phyloP scores from a whole-genome alignment of 2,329 filamentous ascomycete species.

The Diaporthe sp. region DNA sequence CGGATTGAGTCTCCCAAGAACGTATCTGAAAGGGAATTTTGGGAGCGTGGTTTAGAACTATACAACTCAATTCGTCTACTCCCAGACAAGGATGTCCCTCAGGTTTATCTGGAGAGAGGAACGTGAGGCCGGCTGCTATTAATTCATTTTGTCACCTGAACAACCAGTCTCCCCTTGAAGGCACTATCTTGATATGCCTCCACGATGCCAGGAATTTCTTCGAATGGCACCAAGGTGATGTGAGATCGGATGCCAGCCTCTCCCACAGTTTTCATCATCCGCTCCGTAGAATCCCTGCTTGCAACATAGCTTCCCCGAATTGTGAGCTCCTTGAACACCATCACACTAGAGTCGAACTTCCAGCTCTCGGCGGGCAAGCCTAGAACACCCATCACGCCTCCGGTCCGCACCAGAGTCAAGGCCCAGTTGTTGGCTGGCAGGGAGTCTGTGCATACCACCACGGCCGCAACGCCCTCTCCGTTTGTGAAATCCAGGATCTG shows the following conservation, averaged over 20 bases:
- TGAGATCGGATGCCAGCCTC: background rate
- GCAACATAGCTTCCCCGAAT: constrained; percentile 17
- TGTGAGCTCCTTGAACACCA: constrained; percentile 21
- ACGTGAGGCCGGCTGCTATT: too few relatives aligned
- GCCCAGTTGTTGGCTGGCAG: constrained; percentile 11
- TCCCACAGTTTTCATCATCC: constrained; percentile 10
- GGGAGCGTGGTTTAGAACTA: background rate
- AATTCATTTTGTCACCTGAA: background rate
- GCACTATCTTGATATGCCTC: constrained; percentile 8
- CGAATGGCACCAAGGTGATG: background rate
- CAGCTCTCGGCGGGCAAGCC: constrained; percentile 1
- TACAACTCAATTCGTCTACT: too few relatives aligned
- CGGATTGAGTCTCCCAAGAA: too few relatives aligned
- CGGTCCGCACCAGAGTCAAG: background rate
- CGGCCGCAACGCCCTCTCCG: background rate
- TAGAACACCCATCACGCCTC: background rate
- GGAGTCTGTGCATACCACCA: constrained; percentile 10
- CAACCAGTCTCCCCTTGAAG: constrained; percentile 18
- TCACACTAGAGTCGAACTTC: background rate
- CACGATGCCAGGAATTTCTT: background rate
- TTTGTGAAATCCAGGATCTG: constrained; percentile 13
- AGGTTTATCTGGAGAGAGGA: background rate
- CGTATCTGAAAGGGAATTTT: background rate
- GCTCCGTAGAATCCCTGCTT: background rate
- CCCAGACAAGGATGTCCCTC: too few relatives aligned